Evolutionary conservation across 2,329 filamentous ascomycete genomes (phyloP).

Genomic region (Colletotrichum sojae): DNA sequence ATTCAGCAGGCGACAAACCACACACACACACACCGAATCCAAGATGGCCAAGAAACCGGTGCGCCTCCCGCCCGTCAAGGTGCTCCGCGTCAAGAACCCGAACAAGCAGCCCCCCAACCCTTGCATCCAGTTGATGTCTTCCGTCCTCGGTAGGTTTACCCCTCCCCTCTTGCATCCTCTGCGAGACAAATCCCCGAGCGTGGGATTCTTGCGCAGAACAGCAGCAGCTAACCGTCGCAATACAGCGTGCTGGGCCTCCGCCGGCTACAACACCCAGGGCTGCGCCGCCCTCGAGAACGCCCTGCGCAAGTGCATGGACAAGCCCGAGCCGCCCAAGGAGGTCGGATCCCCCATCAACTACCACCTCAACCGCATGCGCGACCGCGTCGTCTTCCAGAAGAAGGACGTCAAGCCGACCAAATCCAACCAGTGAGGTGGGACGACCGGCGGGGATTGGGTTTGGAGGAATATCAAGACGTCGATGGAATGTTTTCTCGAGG

Average conservation of each 20-base stretch:
- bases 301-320: slow-evolving; percentile 84
- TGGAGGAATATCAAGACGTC: background rate
- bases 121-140: slow-evolving; percentile 70
- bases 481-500: background rate
- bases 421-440: slow-evolving; percentile 16
- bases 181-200: too few species aligned
- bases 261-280: slow-evolving; percentile 75
- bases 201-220: background rate
- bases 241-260: slow-evolving; percentile 86
- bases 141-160: slow-evolving; percentile 69
- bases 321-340: slow-evolving; percentile 66
- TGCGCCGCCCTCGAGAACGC: slow-evolving; percentile 73
- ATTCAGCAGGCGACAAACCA: too few species aligned
- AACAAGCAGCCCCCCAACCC: slow-evolving; percentile 65
- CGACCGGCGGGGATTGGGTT: background rate
- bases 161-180: too few species aligned
- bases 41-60: slow-evolving; percentile 67
- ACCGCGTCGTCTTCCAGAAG: slow-evolving; percentile 29
- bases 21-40: slow-evolving; percentile 7
- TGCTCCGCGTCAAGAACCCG: slow-evolving; percentile 68
- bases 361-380: slow-evolving; percentile 85
- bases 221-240: slow-evolving; percentile 18
- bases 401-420: slow-evolving; percentile 33
- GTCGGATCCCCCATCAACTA: slow-evolving; percentile 89
- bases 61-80: slow-evolving; percentile 70